Evolutionary conservation across 2,329 filamentous ascomycete species (phyloP).

Genomic region (Hymenoscyphus occultus): DNA sequence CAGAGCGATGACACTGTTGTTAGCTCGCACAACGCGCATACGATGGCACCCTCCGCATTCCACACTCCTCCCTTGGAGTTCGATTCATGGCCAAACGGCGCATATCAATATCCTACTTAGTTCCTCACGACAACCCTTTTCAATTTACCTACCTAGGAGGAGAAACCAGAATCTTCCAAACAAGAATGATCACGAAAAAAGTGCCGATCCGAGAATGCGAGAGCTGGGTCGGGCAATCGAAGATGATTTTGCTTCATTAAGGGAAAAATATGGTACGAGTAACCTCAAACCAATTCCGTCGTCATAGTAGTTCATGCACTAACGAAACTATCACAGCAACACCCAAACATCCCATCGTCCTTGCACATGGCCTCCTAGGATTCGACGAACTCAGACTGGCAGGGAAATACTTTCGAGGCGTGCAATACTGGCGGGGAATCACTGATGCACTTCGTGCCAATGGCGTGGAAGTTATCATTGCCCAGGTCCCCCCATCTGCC

Average conservation of each 20-base stretch:
- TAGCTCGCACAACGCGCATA: constrained; percentile 30
- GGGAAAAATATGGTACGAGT: constrained; percentile 51
- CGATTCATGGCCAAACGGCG: background rate
- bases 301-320: background rate
- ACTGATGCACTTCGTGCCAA: constrained; percentile 53
- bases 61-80: constrained; percentile 6
- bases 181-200: constrained; percentile 17
- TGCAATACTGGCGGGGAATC: constrained; percentile 66
- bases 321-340: constrained; percentile 37
- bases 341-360: constrained; percentile 60
- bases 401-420: constrained; percentile 48
- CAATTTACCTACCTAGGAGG: constrained; percentile 9
- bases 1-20: constrained; percentile 30
- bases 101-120: constrained; percentile 8
- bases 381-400: constrained; percentile 56
- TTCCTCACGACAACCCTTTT: constrained; percentile 2
- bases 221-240: constrained; percentile 52
- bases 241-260: constrained; percentile 60
- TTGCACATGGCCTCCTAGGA: constrained; percentile 63
- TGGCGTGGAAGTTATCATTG: constrained; percentile 54
- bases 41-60: constrained; percentile 28
- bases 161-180: background rate
- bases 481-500: constrained; percentile 59
- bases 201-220: constrained; percentile 47
- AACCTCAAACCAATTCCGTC: constrained; percentile 7